phyloP scores from a whole-genome alignment of 192 early-diverging fungal species.

The Coemansia sp. region DNA sequence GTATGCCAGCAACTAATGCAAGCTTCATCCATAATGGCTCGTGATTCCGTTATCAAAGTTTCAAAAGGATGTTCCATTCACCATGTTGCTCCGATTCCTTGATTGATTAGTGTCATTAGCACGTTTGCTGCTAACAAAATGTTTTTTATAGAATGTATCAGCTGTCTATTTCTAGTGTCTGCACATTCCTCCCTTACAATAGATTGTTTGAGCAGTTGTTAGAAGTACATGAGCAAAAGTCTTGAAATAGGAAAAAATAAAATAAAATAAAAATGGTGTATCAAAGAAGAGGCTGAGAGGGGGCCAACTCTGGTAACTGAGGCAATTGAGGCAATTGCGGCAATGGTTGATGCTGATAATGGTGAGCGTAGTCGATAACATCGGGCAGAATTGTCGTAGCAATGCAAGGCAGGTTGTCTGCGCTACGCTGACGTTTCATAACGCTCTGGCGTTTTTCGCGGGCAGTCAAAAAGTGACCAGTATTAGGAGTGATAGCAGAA shows the following conservation, averaged over 20 bases:
- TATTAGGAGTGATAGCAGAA: neutral
- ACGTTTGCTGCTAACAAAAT: no score
- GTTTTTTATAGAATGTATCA: no score
- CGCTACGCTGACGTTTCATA: slow-evolving; percentile 41
- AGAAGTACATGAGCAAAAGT: neutral
- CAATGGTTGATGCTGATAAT: slow-evolving; percentile 29
- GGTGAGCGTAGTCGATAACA: slow-evolving; percentile 14
- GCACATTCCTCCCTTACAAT: no score
- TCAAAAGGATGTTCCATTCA: no score
- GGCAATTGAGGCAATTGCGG: slow-evolving; percentile 18
- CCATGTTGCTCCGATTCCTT: no score
- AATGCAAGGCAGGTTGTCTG: slow-evolving; percentile 17
- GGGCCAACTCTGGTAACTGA: neutral
- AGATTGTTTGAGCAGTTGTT: neutral
- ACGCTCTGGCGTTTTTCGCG: slow-evolving; percentile 37
- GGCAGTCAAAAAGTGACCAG: slow-evolving; percentile 23
- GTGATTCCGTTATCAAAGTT: no score
- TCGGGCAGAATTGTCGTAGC: neutral
- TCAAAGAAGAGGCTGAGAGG: slow-evolving; percentile 2
- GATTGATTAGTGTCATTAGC: no score
- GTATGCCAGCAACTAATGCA: no score
- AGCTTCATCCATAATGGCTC: no score
- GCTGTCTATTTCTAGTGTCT: no score
- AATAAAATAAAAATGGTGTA: neutral
- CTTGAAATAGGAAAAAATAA: neutral